These are phyloP conservation scores for Colletotrichum aenigma DNA, from an alignment of 2,329 filamentous ascomycete species.

Conservation along the genomic window DNA sequence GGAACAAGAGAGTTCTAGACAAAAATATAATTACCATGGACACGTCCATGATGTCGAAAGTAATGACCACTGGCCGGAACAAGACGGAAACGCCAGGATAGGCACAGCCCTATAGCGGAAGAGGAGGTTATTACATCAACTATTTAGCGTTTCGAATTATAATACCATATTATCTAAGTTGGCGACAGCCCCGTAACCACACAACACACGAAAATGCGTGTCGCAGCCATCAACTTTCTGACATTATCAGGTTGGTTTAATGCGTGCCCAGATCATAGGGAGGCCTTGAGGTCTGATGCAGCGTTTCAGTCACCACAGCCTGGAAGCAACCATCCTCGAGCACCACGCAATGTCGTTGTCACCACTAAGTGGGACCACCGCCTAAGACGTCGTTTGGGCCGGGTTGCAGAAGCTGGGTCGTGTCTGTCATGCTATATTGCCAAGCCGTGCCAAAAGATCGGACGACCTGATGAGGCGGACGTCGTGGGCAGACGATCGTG, in stretches of 20 bases:
- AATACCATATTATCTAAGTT: neutral
- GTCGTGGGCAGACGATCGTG: neutral
- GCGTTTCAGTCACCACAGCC: neutral
- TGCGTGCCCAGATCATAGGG: neutral
- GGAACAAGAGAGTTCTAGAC: neutral
- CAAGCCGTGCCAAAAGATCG: neutral
- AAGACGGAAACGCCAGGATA: neutral
- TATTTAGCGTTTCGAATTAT: neutral
- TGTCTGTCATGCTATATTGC: neutral
- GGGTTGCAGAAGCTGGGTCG: neutral
- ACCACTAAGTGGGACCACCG: neutral
- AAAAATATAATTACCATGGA: neutral
- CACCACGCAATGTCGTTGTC: neutral
- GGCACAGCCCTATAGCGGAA: neutral
- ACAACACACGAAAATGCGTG: neutral
- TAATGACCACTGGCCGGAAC: neutral
- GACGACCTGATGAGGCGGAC: neutral
- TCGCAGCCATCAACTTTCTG: neutral
- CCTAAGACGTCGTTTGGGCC: neutral
- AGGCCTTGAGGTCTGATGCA: neutral
- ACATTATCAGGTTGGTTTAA: neutral
- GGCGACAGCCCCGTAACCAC: neutral
- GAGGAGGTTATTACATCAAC: neutral
- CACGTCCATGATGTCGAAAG: neutral
- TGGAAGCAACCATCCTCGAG: neutral